Evolutionary conservation across 2,329 filamentous ascomycete species (phyloP).

Genomic region (Diaporthe capsici): DNA sequence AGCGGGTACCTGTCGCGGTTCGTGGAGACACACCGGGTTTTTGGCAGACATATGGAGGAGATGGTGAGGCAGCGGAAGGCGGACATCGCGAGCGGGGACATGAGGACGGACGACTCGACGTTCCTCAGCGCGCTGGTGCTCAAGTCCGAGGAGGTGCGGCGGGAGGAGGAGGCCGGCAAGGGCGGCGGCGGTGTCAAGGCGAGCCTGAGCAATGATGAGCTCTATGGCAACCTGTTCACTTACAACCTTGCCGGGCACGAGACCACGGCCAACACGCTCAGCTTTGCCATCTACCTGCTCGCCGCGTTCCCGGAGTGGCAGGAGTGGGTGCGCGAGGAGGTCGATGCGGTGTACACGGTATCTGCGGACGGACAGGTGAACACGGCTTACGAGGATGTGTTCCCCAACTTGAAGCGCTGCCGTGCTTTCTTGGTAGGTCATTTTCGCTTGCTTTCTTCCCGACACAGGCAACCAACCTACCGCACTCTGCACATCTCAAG

Average conservation of each 20-base stretch:
- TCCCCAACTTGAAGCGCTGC: conserved; percentile 16
- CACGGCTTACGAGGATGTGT: neutral
- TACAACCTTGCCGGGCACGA: conserved; percentile 27
- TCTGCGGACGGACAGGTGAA: neutral
- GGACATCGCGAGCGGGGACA: neutral
- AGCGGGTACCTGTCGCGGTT: neutral
- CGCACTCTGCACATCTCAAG: neutral
- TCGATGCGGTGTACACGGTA: neutral
- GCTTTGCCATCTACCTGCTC: conserved; percentile 8
- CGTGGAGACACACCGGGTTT: neutral
- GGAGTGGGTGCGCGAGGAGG: conserved; percentile 25
- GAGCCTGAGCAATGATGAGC: conserved; percentile 9
- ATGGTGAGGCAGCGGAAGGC: conserved; percentile 24
- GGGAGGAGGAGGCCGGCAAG: conserved; percentile 5
- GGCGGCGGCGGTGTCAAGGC: neutral
- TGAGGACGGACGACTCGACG: conserved; percentile 17
- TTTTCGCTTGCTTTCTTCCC: neutral
- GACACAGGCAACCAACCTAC: neutral
- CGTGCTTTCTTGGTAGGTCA: conserved; percentile 10
- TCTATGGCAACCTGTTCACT: conserved; percentile 8
- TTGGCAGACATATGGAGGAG: conserved; percentile 4
- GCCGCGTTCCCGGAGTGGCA: conserved; percentile 19
- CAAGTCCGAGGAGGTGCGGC: conserved; percentile 18
- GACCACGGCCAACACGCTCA: neutral
- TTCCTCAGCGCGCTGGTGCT: conserved; percentile 24